Evolutionary conservation across 1,284 basidiomycete genomes (phyloP), one percentile per base, ranked within the genome.

Genomic region (Apiotrichum montevideense): DNA sequence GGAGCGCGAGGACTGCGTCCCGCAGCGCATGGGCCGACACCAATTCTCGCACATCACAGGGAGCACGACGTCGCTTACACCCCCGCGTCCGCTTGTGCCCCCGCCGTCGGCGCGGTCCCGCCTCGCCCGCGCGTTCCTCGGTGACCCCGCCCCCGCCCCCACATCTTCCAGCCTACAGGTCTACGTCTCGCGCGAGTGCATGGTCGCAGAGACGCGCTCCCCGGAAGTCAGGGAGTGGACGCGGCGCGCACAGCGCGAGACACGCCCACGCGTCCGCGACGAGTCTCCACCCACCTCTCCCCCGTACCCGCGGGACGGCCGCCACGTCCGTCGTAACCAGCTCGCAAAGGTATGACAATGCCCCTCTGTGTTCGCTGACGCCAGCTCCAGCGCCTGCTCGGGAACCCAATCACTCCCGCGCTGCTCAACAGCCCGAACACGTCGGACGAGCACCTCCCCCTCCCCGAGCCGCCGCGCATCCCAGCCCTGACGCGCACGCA

Each of bases 381-480:
- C 10, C 42, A 53, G 59, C 61, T 70, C 3, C 66, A 70, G 53
- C 62, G 66, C 15, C 43, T 70, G 0, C 55, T 70, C 14, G 68
- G 68, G 13, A 47, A 54, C 3, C 62, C 39, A 49, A 52, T 4
- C 66, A 68, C 58, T 61, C 32, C 35, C 41, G 13, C 9, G 11
- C 15, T 14, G 49, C 56, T 70, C 44, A 10, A n/a, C 8, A n/a
- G 62, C 2, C 52, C 41, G 5, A 47, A 8, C 6, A 29, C 46
- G 37, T 33, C 44, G 42, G 54, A 62, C 4, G 55, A 57, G 14
- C 46, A 34, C 13, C 34, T 34, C 35, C 41, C 40, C 10, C 29
- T 4, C 34, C 39, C 15, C 43, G 4, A 8, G 15, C 14, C 9
- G 3, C 8, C 46, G 4, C 21, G 32, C 29, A 33, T 35, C 32